Conservation (phyloP, 176 grass and related monocot genomes). For the Carex cristatella region DNA sequence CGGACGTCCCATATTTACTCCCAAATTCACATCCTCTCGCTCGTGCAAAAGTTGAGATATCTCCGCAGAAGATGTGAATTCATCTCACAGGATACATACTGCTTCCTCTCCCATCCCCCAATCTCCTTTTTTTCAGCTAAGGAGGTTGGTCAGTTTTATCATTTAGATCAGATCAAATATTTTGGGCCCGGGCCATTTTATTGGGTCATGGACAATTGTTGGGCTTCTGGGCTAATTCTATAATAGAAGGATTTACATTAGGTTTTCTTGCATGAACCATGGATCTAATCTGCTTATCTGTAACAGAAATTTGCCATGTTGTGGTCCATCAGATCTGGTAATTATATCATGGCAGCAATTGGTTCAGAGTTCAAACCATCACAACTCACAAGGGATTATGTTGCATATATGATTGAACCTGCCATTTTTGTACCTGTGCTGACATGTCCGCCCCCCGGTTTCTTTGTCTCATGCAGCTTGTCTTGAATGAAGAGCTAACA, state of each 20-base stretch:
- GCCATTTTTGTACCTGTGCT: constrained; percentile 15
- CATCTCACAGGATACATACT: too few relatives aligned
- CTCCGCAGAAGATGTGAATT: too few relatives aligned
- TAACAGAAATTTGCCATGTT: background rate
- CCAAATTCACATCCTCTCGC: too few relatives aligned
- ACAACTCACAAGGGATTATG: constrained; percentile 15
- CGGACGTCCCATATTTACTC: too few relatives aligned
- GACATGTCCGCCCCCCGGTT: background rate
- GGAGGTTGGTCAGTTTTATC: too few relatives aligned
- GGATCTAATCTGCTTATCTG: background rate
- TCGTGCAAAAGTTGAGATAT: too few relatives aligned
- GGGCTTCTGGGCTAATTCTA: background rate
- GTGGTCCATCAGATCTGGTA: constrained; percentile 16
- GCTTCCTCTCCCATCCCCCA: too few relatives aligned
- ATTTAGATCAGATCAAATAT: background rate
- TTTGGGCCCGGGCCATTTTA: background rate
- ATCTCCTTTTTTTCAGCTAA: too few relatives aligned
- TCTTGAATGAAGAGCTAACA: background rate
- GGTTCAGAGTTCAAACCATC: background rate
- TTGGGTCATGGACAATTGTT: background rate
- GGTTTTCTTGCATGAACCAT: background rate
- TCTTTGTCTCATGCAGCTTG: constrained; percentile 1
- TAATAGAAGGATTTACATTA: background rate
- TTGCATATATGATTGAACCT: constrained; percentile 12
- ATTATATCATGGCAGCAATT: background rate